Percentiles rank a stretch among this genome's conserved stretches.
Conservation (phyloP, 2,329 filamentous ascomycete species). For the Calonectria naviculata region DNA sequence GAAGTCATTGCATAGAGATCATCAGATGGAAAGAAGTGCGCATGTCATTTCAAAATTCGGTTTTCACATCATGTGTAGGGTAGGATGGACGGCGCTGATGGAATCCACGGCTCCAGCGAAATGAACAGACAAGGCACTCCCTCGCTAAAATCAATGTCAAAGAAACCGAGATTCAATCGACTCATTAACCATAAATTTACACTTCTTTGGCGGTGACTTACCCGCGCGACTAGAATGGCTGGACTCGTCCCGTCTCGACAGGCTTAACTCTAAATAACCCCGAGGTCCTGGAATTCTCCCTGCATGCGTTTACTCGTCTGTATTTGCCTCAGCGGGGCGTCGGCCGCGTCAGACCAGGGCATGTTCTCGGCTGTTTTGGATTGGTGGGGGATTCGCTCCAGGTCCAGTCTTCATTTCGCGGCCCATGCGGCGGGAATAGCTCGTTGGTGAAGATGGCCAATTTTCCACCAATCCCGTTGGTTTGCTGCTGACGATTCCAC, state of each 20-base stretch:
- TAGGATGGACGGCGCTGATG: neutral
- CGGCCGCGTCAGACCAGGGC: neutral
- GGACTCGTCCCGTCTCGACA: neutral
- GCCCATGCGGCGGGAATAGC: constrained; percentile 1
- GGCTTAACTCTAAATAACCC: neutral
- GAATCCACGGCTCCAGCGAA: neutral
- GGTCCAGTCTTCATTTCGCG: neutral
- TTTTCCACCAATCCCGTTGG: neutral
- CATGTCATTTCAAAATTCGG: neutral
- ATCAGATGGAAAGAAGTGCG: neutral
- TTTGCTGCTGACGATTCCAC: neutral
- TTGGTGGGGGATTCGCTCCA: constrained; percentile 1
- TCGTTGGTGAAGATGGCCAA: neutral
- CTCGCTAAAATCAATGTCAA: neutral
- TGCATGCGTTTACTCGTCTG: neutral
- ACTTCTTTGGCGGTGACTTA: neutral
- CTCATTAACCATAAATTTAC: neutral
- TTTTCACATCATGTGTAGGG: neutral
- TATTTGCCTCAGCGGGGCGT: neutral
- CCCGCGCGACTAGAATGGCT: neutral
- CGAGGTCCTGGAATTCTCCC: neutral
- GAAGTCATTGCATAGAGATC: neutral
- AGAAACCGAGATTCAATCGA: neutral
- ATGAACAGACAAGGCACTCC: neutral
- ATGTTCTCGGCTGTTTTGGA: neutral